These are phyloP conservation scores for Aspergillus phoenicis DNA, from an alignment of 2,329 filamentous ascomycete species.

Conservation along the genomic window DNA sequence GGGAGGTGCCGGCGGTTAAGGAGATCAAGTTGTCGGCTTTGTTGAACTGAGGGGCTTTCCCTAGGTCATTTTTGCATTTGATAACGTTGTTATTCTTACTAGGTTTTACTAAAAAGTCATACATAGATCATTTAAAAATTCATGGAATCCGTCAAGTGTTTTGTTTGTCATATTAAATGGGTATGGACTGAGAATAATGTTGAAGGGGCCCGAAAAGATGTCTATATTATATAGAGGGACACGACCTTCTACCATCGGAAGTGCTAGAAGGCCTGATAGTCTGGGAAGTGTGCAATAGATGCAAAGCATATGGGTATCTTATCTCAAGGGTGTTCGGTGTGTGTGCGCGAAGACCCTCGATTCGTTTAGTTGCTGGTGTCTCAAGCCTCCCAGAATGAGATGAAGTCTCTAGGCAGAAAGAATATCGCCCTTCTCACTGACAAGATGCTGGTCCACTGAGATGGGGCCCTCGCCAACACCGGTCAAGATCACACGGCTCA, in stretches of 20 bases:
- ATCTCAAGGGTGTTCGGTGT: constrained; percentile 1
- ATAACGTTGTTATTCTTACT: neutral
- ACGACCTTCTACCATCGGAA: neutral
- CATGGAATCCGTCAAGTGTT: neutral
- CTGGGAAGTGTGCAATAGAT: neutral
- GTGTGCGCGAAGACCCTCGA: neutral
- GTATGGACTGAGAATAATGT: neutral
- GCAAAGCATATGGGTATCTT: constrained; percentile 9
- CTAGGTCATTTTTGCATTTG: neutral
- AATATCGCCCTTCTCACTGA: constrained; percentile 65
- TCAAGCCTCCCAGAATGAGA: neutral
- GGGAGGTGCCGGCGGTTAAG: constrained; percentile 57
- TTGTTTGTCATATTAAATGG: neutral
- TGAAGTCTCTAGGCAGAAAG: constrained; percentile 23
- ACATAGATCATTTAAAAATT: neutral
- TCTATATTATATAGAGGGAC: neutral
- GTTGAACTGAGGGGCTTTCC: constrained; percentile 28
- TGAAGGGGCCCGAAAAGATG: neutral
- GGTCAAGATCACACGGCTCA: constrained; percentile 88
- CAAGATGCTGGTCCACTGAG: constrained; percentile 75
- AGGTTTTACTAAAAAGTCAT: constrained; percentile 4
- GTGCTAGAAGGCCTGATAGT: neutral
- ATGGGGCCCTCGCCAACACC: constrained; percentile 86
- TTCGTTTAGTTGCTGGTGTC: constrained; percentile 1
- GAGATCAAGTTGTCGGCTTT: constrained; percentile 45